Percentiles rank a stretch among this genome's conserved stretches.
phyloP scores from a whole-genome alignment of 169 alveolate species.

The Sarcocystis neurona region DNA sequence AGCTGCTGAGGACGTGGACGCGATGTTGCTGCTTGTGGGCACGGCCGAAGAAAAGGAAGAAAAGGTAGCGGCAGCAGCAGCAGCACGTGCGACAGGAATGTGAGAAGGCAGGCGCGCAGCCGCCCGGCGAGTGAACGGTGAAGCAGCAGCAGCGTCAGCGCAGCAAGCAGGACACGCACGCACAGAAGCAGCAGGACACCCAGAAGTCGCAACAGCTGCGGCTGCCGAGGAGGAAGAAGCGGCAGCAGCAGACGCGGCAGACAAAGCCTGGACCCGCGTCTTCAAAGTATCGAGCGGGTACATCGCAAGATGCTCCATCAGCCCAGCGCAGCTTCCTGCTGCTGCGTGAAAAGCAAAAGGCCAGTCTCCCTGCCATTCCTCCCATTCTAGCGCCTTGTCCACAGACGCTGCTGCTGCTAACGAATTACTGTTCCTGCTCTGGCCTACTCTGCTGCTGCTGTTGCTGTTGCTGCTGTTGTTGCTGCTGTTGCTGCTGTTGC shows the following conservation, averaged over 20 bases:
- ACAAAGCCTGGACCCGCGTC: slow-evolving; percentile 83
- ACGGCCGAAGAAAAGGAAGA: background rate
- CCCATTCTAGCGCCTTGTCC: slow-evolving; percentile 64
- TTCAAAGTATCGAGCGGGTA: slow-evolving; percentile 96
- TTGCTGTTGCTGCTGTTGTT: background rate
- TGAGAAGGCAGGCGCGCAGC: too few relatives aligned
- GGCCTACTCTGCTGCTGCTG: background rate
- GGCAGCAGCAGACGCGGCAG: background rate
- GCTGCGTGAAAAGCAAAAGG: slow-evolving; percentile 91
- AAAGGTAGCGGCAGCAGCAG: background rate
- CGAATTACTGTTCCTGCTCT: too few relatives aligned
- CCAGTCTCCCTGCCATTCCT: slow-evolving; percentile 81
- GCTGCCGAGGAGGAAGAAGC: background rate
- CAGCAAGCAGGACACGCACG: background rate
- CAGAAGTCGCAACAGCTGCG: too few relatives aligned
- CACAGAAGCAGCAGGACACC: too few relatives aligned
- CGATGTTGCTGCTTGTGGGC: background rate
- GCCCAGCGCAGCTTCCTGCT: slow-evolving; percentile 98
- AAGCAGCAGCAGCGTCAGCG: background rate
- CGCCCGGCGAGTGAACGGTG: too few relatives aligned
- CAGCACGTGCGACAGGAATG: background rate
- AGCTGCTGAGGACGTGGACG: background rate
- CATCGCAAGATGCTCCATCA: slow-evolving; percentile 95
- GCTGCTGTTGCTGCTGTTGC: background rate
- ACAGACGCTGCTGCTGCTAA: slow-evolving; percentile 31